Percentiles rank a stretch among this genome's conserved stretches.
These are phyloP conservation scores for Rhodotorula paludigena DNA, from an alignment of 768 basidiomycete species.

Conservation along the genomic window DNA sequence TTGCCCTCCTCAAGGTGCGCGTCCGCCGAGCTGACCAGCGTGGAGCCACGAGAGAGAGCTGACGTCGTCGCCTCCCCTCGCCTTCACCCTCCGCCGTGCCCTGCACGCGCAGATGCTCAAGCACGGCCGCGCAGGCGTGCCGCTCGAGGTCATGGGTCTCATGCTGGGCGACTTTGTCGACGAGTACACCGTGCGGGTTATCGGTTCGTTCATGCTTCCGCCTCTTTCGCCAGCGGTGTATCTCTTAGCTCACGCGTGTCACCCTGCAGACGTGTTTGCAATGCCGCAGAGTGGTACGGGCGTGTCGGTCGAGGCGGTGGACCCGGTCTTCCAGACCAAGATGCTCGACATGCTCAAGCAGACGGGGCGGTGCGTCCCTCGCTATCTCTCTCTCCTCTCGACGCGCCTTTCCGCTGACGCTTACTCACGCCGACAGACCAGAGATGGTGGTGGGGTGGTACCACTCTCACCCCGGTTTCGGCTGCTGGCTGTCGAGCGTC, in stretches of 20 bases:
- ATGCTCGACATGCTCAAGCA: slow-evolving; percentile 99
- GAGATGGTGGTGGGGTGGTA: slow-evolving; percentile 99
- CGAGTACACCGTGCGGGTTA: slow-evolving; percentile 62
- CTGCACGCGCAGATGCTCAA: slow-evolving; percentile 76
- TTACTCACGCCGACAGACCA: slow-evolving; percentile 55
- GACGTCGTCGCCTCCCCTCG: slow-evolving; percentile 4
- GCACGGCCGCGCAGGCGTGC: slow-evolving; percentile 96
- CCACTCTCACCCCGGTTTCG: slow-evolving; percentile 98
- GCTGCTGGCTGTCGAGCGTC: slow-evolving; percentile 97
- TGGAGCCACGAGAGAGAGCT: background rate
- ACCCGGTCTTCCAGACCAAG: slow-evolving; percentile 96
- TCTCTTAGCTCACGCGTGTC: background rate
- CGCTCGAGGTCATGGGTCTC: slow-evolving; percentile 98
- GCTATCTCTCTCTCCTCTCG: slow-evolving; percentile 27
- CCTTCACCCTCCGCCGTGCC: background rate
- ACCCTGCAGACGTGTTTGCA: slow-evolving; percentile 90
- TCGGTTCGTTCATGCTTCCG: slow-evolving; percentile 4
- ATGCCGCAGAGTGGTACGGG: slow-evolving; percentile 99
- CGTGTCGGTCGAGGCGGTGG: slow-evolving; percentile 86
- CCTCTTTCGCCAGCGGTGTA: background rate
- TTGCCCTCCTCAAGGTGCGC: slow-evolving; percentile 88
- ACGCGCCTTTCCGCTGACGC: background rate
- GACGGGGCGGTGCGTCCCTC: slow-evolving; percentile 71
- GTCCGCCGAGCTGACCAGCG: no score
- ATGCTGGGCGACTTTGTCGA: slow-evolving; percentile 98